A percentile compares a stretch with the other conserved stretches of the same genome.
Evolutionary conservation across 2,329 filamentous ascomycete species (phyloP).

Genomic region (Penicillium sp.): DNA sequence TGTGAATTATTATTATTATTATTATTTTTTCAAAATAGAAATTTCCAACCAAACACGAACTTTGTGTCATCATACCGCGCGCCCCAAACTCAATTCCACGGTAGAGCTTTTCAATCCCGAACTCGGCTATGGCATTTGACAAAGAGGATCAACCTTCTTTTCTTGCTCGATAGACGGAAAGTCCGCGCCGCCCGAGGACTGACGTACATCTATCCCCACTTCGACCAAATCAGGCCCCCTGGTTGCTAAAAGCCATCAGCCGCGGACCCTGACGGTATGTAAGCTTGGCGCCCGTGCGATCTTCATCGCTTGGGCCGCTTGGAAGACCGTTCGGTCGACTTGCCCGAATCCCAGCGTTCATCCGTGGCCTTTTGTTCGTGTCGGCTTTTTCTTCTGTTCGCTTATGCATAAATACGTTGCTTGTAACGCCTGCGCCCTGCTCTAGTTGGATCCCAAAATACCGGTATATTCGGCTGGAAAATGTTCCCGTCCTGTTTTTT

Average conservation of each 20-base stretch:
- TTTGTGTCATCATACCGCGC: background rate
- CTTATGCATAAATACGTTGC: background rate
- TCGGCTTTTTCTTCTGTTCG: background rate
- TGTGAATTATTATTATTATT: background rate
- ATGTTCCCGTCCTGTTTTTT: background rate
- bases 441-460: background rate
- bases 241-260: slow-evolving; percentile 13
- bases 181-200: slow-evolving; percentile 9
- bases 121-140: background rate
- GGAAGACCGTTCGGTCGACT: slow-evolving; percentile 6
- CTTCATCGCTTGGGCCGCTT: slow-evolving; percentile 13
- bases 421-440: background rate
- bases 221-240: background rate
- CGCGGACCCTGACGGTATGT: slow-evolving; percentile 19
- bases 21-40: background rate
- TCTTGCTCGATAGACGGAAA: slow-evolving; percentile 3
- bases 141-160: background rate
- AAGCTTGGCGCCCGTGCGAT: slow-evolving; percentile 17
- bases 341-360: slow-evolving; percentile 3
- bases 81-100: background rate
- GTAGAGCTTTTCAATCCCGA: background rate
- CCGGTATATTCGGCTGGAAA: background rate
- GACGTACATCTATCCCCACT: slow-evolving; percentile 16
- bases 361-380: slow-evolving; percentile 1
- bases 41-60: background rate